These are phyloP conservation scores for Rhizoclosmatium globosum DNA, from an alignment of 192 early-diverging fungal species.

Conservation along the genomic window DNA sequence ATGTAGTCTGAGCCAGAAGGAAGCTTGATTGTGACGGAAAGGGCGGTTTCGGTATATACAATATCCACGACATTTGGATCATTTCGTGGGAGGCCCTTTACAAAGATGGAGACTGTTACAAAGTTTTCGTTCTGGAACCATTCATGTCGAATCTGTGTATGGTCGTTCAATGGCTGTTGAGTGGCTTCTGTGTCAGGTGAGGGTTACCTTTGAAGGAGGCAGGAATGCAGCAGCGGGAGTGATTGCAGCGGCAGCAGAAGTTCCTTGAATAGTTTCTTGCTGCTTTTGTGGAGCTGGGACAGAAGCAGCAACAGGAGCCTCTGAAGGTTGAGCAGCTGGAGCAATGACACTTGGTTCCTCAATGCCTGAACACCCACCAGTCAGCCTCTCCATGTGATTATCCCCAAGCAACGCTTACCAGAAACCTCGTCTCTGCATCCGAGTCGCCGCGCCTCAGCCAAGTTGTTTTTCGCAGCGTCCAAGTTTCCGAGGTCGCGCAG, in stretches of 20 bases:
- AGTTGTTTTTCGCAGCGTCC: slow-evolving; percentile 63
- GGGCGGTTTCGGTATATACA: slow-evolving; percentile 64
- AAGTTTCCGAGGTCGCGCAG: slow-evolving; percentile 29
- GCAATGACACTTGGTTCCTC: slow-evolving; percentile 33
- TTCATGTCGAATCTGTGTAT: slow-evolving; percentile 77
- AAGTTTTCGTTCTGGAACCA: slow-evolving; percentile 96
- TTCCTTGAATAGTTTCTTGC: slow-evolving; percentile 1
- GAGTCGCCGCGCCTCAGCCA: slow-evolving; percentile 50
- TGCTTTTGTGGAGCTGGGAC: slow-evolving; percentile 3
- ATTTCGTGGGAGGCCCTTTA: slow-evolving; percentile 85
- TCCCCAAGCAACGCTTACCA: no score
- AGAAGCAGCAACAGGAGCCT: slow-evolving; percentile 32
- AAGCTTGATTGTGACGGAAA: slow-evolving; percentile 85
- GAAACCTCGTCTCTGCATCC: slow-evolving; percentile 17
- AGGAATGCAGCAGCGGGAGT: slow-evolving; percentile 47
- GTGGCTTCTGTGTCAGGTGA: background rate
- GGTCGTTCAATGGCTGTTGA: background rate
- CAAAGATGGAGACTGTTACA: slow-evolving; percentile 89
- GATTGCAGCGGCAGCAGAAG: slow-evolving; percentile 37
- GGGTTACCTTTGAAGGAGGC: slow-evolving; percentile 51
- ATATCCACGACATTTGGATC: slow-evolving; percentile 53
- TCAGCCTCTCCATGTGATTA: slow-evolving; percentile 7
- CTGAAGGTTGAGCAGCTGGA: background rate
- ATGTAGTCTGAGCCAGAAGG: slow-evolving; percentile 84
- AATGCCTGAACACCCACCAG: slow-evolving; percentile 33